Base-by-base conservation (phyloP, 2,329 filamentous ascomycete genomes). In the Cryphonectria naterciae region DNA sequence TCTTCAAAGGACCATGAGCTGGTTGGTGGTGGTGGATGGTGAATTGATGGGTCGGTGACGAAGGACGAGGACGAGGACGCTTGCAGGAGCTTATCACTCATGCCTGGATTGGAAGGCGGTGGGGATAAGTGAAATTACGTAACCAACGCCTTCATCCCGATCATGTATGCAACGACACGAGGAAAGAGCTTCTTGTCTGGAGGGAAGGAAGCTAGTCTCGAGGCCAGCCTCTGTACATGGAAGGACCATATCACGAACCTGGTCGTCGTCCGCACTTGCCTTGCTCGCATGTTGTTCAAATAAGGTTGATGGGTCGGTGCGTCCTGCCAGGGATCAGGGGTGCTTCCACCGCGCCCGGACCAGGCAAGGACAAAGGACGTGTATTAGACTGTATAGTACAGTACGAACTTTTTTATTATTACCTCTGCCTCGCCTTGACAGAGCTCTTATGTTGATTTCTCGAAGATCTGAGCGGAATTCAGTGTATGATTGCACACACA, bases 271-370 rank as follows among this genome's bases (percentile, higher is more conserved):
- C 39, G 43, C 19, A 15, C 32, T 32, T 39, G 32, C 32, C 32
- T 35, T 28, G 41, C 41, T 49, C 43, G 17, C 13, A 65, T 46
- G 70, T 60, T 54, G 70, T 71, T 67, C 67, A 71, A 71, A 66
- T 71, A 69, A 69, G 68, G 70, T 65, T 65, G 63, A 28, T 49
- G 41, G 41, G 35, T 61, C 35, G 58, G 58, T 61, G 58, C 58
- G 58, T 19, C 11, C 35, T 22, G 56, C 28, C 58, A 39, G 58
- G 58, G 58, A 61, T 61, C 58, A 61, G 58, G 58, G 41, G 17
- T 41, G 35, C 58, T 39, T 39, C 54, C 19, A 35, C 8, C 58
- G 39, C 17, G 43, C 63, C 63, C 41, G 63, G 63, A 52, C 43
- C 63, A 65, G 63, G 63, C 37, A 35, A 39, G 58, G 58, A n/a